These are phyloP conservation scores for Penicillium sp. DNA, from an alignment of 2,329 filamentous ascomycete genomes.

Conservation along the genomic window DNA sequence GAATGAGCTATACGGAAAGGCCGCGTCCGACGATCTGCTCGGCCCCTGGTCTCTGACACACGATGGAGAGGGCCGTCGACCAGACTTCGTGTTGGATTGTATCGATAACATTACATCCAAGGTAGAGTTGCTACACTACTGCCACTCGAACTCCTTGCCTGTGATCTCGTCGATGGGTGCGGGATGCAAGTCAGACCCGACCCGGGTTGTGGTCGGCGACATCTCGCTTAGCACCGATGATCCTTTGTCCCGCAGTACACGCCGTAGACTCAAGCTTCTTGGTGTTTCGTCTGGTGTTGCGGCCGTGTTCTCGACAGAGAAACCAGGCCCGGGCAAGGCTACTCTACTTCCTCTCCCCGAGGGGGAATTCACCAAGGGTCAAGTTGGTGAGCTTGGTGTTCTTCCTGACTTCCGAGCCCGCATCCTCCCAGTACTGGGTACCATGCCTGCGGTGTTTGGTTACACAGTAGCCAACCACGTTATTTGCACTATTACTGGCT, in stretches of 20 bases:
- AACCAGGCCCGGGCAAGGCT: slow-evolving; percentile 81
- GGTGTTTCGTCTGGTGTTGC: slow-evolving; percentile 80
- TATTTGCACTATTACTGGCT: slow-evolving; percentile 69
- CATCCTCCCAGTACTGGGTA: slow-evolving; percentile 90
- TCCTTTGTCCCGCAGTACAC: slow-evolving; percentile 72
- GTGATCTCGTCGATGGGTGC: slow-evolving; percentile 96
- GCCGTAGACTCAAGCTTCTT: slow-evolving; percentile 63
- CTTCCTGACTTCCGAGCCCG: slow-evolving; percentile 86
- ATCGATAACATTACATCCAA: slow-evolving; percentile 99
- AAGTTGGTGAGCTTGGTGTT: slow-evolving; percentile 76
- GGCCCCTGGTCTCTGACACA: slow-evolving; percentile 52
- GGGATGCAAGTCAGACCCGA: slow-evolving; percentile 81
- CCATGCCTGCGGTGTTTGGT: slow-evolving; percentile 94
- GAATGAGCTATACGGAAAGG: slow-evolving; percentile 70
- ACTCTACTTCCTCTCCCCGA: slow-evolving; percentile 76
- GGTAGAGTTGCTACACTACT: slow-evolving; percentile 81
- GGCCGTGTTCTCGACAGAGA: slow-evolving; percentile 85
- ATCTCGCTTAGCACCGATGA: slow-evolving; percentile 84
- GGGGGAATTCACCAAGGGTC: slow-evolving; percentile 77
- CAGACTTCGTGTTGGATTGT: slow-evolving; percentile 87
- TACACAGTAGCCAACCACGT: slow-evolving; percentile 87
- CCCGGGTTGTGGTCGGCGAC: slow-evolving; percentile 78
- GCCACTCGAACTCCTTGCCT: slow-evolving; percentile 63
- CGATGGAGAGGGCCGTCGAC: slow-evolving; percentile 42
- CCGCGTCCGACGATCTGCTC: slow-evolving; percentile 58